Evolutionary conservation across 805 yeast genomes (phyloP), one percentile per base, ranked within the genome.

Genomic region (Metschnikowia lunata): DNA sequence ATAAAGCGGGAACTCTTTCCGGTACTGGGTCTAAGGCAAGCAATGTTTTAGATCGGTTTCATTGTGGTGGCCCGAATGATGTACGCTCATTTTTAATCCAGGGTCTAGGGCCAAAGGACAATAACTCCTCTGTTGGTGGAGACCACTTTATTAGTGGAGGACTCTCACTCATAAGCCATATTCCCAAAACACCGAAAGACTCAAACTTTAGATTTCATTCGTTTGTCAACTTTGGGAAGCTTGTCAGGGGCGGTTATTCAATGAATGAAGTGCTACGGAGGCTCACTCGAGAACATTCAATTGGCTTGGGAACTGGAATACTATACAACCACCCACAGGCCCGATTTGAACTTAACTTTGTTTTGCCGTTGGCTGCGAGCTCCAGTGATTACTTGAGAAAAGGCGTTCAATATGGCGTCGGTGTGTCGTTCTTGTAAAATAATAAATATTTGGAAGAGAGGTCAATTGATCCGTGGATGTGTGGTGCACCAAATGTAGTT

Each of bases 61-160:
- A 71, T 52, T 62, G 72, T 3, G 83, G 83, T n/a, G 83, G 83
- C 1, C 77, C 83, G 10, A 78, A 78, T 50, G 83, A 78, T 48
- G 70, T 79, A 8, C 64, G 83, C 36, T 74, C 82, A 1, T 79
- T 77, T 51, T 57, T 63, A 9, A 54, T 76, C 46, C 72, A 78
- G 35, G 82, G 82, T 1, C 51, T 78, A 35, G 83, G 83, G 0
- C 83, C 83, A 2, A 78, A 76, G 50, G 69, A 71, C 39, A 68
- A 65, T 62, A 72, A 71, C 28, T 60, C 75, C 27, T 66, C 78
- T 3, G 57, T 76, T 32, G 83, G 83, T 6, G 83, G 82, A 11
- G 79, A 78, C 52, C 54, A 70, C 5, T 78, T 72, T 47, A 55
- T 66, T 18, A 71, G 66, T 30, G 72, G 74, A 10, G 82, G 80